Base-by-base conservation (phyloP, 1,139 yeast genomes). In the Candida glucosophila region DNA sequence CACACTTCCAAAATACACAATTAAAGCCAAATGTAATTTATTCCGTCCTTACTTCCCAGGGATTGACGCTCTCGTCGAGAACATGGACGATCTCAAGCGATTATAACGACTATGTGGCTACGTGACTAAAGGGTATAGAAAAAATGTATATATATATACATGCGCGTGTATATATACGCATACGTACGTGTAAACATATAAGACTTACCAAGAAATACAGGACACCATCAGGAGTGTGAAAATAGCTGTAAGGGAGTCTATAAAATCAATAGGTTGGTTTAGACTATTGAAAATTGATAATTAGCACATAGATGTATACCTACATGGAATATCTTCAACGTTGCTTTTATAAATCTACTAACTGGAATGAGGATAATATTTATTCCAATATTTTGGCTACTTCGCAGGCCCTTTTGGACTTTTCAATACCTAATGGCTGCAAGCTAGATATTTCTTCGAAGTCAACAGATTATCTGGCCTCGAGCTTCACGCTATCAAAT, bases 321-420 rank as follows among this genome's bases (percentile, higher is more conserved):
- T 83, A 80, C 53, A 83, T 85, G 93, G 95, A 86, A 43, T 78
- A 80, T 49, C 71, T 86, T 22, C 77, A 77, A 38, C 64, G 67
- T 49, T 72, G 85, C 39, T 86, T 81, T 53, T 73, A 77, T 49
- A 53, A 58, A 27, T 52, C 78, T 19, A 77, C 92, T 2, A 65
- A 64, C 9, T 86, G 95, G 95, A 73, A 77, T 40, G 73, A 73
- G 32, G 85, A 81, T 37, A 79, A 80, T 49, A 67, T 79, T 23
- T 83, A 78, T 45, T 78, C 85, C 30, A 73, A 76, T 40, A 67
- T 85, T 20, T 71, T 78, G 1, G 77, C 79, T 14, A 75, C 88
- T 1, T 72, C 92, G 1, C 70, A 67, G 33, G 77, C 73, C 14
- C 50, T 90, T 22, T 65, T 90, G 10, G 85, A 83, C 34, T 90